Evolutionary conservation across 1,139 yeast genomes (phyloP), one percentile per base, ranked within the genome.

Genomic region (Geotrichum carabidarum): DNA sequence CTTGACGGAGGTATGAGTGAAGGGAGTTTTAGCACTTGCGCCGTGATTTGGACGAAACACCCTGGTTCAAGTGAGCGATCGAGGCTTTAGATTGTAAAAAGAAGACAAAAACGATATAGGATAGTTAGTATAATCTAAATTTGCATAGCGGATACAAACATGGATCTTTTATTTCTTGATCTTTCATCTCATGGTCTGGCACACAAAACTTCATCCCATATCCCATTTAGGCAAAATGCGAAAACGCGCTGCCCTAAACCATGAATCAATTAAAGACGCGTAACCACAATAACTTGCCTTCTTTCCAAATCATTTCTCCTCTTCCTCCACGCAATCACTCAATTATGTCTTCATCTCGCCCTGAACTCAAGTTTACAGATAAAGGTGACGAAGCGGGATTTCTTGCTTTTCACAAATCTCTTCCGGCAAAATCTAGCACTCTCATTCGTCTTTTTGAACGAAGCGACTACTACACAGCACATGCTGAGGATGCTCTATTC

Each of bases 401-500:
- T 68, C 82, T 84, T 64, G 74, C 78, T 52, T 80, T 78, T 66
- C 84, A 76, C 65, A 66, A 77, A 17, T 71, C 72, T 32, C 73
- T 85, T 11, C 80, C 83, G 0, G 69, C 74, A 3, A 61, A 61
- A n/a, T 67, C 63, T 15, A 65, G 71, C 1, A 70, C 75, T 44
- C 77, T 85, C 0, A 68, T 90, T 34, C 75, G 95, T 38, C 73
- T 88, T 35, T 84, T 86, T 49, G 95, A 89, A 63, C 81, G 82
- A 57, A 84, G 83, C 53, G 95, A 87, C 59, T 87, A 86, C 67
- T 90, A 83, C 68, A 82, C 87, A 0, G 84, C 82, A 0, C 76
- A 89, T 37, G 88, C 84, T 42, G 75, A 74, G 5, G 96, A 91
- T 68, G 96, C 98, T 2, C 78, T 78, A 49, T 76, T 82, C 57